Base-by-base conservation (phyloP, 2,329 filamentous ascomycete species). In the Zymoseptoria crescenta region DNA sequence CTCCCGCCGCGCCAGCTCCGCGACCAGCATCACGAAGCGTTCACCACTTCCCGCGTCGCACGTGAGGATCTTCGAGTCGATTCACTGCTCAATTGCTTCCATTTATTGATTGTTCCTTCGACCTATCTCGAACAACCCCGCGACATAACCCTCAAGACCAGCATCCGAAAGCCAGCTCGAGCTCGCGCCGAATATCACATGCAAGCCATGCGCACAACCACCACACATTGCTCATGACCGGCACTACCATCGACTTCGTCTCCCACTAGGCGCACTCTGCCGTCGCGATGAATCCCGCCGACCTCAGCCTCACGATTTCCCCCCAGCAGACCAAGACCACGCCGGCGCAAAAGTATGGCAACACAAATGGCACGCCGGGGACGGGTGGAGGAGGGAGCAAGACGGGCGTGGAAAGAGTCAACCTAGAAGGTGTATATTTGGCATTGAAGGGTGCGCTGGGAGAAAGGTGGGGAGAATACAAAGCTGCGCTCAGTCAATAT, bases 341-440 rank as follows among this genome's bases (percentile, higher is more conserved):
- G 5, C 61, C 67, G 9, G 62, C 64, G 9, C 71, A 79, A 62
- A 81, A 81, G 60, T 76, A 78, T 53, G 77, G 77, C 56, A 53
- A 61, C 1, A 35, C 56, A 8, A 76, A 78, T 53, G 77, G 77
- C 55, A 56, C 63, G 5, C 49, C 56, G 9, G 57, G 59, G 20
- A 45, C 6, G 35, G 35, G 35, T 45, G 35, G 35, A 45, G 35
- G 35, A 45, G 35, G 35, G 16, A 41, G 78, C 49, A 70, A 66
- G 58, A 77, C 78, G 55, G 77, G 77, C n/a, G 79, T 82, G 24
- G 83, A 82, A 64, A 81, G 84, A 62, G 78, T 87, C 58, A 84
- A 87, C 65, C 73, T 85, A 55, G 84, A 87, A 69, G 82, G 83
- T 27, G 75, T 85, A 55, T 86, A 87, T 68, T 79, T 81, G 8